Conservation (phyloP, 441 rosid genomes). For the Gossypium gossypioides region DNA sequence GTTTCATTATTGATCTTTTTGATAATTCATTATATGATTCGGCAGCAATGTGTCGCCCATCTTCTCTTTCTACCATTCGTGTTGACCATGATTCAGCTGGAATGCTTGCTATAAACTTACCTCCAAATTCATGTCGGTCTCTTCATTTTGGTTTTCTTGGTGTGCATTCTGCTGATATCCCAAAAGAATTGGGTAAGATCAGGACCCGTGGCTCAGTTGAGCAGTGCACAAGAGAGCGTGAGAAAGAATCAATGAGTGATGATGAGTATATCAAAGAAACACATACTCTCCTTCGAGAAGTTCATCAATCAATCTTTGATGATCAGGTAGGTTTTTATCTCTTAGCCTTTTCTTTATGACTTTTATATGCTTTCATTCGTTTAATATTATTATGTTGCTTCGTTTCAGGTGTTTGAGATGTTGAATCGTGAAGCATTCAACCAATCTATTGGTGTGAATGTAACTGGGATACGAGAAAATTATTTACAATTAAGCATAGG, state of each 20-base stretch:
- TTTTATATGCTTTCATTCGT: slow-evolving; percentile 4
- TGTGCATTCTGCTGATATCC: slow-evolving; percentile 23
- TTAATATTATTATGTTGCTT: slow-evolving; percentile 5
- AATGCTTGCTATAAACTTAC: slow-evolving; percentile 79
- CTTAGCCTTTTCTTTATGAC: not conserved
- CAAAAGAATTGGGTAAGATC: slow-evolving; percentile 28
- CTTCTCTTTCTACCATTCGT: slow-evolving; percentile 62
- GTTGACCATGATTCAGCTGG: slow-evolving; percentile 79
- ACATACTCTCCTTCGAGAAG: slow-evolving; percentile 58
- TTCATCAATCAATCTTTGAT: slow-evolving; percentile 72
- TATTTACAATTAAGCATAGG: slow-evolving; percentile 60
- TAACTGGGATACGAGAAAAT: slow-evolving; percentile 79
- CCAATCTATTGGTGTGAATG: slow-evolving; percentile 65
- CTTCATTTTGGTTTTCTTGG: slow-evolving; percentile 78
- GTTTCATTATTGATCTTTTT: slow-evolving; percentile 78
- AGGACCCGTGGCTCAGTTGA: slow-evolving; percentile 20
- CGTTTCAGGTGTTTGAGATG: slow-evolving; percentile 71
- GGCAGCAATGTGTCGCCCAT: slow-evolving; percentile 40
- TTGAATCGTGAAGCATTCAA: slow-evolving; percentile 71
- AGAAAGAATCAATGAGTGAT: slow-evolving; percentile 38
- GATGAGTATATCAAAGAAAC: slow-evolving; percentile 57
- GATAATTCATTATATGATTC: slow-evolving; percentile 54
- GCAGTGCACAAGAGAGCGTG: slow-evolving; percentile 26
- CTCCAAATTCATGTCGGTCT: slow-evolving; percentile 55
- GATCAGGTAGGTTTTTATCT: slow-evolving; percentile 53